Evolutionary conservation across 345 rosid genomes (phyloP).

Genomic region (Syzygium aqueum): DNA sequence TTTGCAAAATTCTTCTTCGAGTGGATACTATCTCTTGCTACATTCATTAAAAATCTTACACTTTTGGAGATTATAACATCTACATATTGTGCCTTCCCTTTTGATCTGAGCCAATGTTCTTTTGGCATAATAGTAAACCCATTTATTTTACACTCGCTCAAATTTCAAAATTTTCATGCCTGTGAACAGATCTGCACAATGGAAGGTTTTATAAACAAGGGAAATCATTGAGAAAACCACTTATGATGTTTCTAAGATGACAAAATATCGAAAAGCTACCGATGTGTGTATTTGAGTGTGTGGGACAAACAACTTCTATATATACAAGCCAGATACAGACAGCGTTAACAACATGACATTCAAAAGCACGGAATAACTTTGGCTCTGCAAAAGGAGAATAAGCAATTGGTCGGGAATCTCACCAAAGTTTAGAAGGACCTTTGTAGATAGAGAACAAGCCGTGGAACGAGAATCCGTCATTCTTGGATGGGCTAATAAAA

Average conservation of each 20-base stretch:
- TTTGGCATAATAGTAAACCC: background rate
- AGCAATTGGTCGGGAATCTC: background rate
- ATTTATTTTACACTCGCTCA: background rate
- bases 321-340: background rate
- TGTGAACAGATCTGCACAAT: background rate
- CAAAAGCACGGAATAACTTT: background rate
- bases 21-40: background rate
- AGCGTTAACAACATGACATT: background rate
- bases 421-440: background rate
- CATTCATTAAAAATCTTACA: background rate
- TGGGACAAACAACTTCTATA: rapidly evolving
- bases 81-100: background rate
- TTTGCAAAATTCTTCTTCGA: background rate
- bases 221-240: background rate
- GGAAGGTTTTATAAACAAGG: background rate
- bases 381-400: background rate
- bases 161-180: background rate
- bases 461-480: background rate
- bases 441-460: background rate
- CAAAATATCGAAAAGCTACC: background rate
- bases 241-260: background rate
- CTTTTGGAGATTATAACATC: background rate
- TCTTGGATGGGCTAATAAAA: background rate
- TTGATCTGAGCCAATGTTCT: background rate
- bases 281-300: background rate